Evolutionary conservation across 345 rosid species (phyloP), one percentile per base, ranked within the genome.

Genomic region (Citrus inodora): DNA sequence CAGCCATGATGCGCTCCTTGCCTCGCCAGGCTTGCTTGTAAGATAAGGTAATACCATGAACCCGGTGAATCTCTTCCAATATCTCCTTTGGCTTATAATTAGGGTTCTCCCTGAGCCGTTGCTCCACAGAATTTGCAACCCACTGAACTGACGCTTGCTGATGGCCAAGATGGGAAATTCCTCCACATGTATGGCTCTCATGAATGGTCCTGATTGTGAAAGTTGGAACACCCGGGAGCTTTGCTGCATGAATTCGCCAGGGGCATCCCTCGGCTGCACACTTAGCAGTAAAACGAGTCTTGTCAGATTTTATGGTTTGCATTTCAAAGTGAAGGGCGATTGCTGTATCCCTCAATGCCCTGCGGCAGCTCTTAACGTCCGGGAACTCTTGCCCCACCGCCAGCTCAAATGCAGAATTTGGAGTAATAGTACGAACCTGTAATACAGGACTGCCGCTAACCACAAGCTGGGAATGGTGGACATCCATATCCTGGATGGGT

Each of bases 11-110:
- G 33, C 98, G 92, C 81, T 97, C 98, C 85, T 97, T 97, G 76
- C 99, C 99, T 71, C 99, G 92, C 99, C 99, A 97, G 25, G 99
- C 99, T 88, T 94, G 99, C 86, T 97, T 97, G 86, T 94, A 97
- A 0, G 99, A 92, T 55, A 97, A 81, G 48, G 99, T 91, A 64
- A 97, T 97, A 13, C 99, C 99, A 56, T 94, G 99, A 58, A 87
- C 90, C 55, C 98, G 87, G 70, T 97, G 99, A 71, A 97, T 97
- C 91, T 97, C 98, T 86, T 97, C 99, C 64, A 92, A 85, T 83
- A 94, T 97, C 90, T 94, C 98, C 84, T 97, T 97, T 7, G 99
- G 98, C 87, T 90, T 94, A 86, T 82, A 97, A 75, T 94, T 94
- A 3, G 99, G 99, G 69, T 97, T 97, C 86, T 94, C 99, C 60